Evolutionary conservation across 106 monocot species (phyloP).

Genomic region (Dioscorea alata): DNA sequence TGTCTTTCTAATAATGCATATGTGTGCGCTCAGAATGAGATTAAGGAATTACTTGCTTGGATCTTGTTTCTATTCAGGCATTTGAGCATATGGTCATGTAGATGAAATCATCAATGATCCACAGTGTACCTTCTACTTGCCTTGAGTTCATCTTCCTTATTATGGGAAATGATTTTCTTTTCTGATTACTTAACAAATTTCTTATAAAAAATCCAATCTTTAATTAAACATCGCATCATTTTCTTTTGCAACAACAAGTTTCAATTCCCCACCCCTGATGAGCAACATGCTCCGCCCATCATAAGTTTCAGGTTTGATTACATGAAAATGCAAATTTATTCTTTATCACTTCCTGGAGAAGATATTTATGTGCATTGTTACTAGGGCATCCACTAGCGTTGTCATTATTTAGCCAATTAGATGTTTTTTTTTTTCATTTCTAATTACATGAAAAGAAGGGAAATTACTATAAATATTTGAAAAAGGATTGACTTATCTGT

Average conservation of each 20-base stretch:
- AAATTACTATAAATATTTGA: no score
- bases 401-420: no score
- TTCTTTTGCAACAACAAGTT: slow-evolving; percentile 77
- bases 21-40: no score
- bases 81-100: slow-evolving; percentile 82
- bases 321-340: no score
- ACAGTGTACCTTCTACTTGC: slow-evolving; percentile 48
- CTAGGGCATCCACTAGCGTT: no score
- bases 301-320: slow-evolving; percentile 84
- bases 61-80: slow-evolving; percentile 39
- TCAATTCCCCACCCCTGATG: slow-evolving; percentile 99
- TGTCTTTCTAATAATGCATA: no score
- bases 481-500: no score
- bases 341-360: no score
- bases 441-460: no score
- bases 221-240: slow-evolving; percentile 2
- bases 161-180: neutral
- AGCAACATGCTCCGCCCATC: slow-evolving; percentile 88
- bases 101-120: slow-evolving; percentile 95
- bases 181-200: slow-evolving; percentile 2
- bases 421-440: no score
- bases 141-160: neutral
- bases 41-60: neutral
- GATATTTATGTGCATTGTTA: no score
- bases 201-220: neutral